Base-by-base conservation (phyloP, 1,139 yeast species). In the Candida sanyaensis region DNA sequence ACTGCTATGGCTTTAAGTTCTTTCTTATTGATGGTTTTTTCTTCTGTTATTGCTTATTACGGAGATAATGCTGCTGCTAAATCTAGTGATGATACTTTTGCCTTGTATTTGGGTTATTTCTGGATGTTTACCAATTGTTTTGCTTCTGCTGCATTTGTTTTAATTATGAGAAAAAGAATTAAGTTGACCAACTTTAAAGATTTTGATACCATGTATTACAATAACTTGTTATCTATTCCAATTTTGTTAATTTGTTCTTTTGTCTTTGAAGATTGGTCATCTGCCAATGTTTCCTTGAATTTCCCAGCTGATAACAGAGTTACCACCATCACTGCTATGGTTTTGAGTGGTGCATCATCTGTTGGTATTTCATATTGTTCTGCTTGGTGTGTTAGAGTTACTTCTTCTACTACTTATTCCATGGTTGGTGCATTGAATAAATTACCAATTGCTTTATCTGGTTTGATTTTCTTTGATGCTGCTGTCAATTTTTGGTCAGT, bases 391-490 rank as follows among this genome's bases (percentile, higher is more conserved):
- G 96, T 93, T 54, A 89, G 99, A 76, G 98, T 92, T 55, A 95
- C 99, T 41, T 90, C 97, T 17, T 91, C 98, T 31, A 93, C 99
- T 50, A 93, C 99, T 48, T 93, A 93, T 75, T 89, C 97, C 46
- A 93, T 93, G 99, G 98, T 93, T 55, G 99, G 99, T 66, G 99
- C 99, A 47, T 83, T 93, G 71, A 93, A 93, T 82, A 95, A 95
- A 77, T 83, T 93, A 63, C 99, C 99, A 63, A 90, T 95, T 63
- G 99, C 99, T 24, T 78, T 95, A 52, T 86, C 96, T 32, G 99
- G 99, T 40, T 81, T 95, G 65, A 66, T 93, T 56, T 93, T 93
- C 80, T 93, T 92, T 64, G 96, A 90, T 60, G 96, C 96, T 52
- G 95, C 96, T 50, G 90, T 87, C 65, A 93, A 96, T 76, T 89